Evolutionary conservation across 441 rosid genomes (phyloP).

Genomic region (Euphorbia corollata): DNA sequence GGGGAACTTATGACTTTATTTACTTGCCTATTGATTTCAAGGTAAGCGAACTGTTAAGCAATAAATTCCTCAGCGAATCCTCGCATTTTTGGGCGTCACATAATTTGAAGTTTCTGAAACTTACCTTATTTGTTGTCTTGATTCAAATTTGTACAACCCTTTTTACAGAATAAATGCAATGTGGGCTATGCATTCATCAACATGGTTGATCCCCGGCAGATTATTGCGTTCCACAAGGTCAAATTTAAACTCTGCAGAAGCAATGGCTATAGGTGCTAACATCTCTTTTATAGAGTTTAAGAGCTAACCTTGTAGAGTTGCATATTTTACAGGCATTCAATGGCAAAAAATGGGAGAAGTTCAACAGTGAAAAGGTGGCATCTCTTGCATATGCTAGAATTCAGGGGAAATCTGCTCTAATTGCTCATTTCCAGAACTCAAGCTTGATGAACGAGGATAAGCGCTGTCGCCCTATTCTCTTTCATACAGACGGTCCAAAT

Average conservation of each 20-base stretch:
- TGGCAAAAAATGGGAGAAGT: constrained; percentile 84
- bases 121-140: constrained; percentile 1
- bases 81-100: not conserved
- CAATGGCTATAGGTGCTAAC: not conserved
- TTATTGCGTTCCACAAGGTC: constrained; percentile 61
- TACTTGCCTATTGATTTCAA: constrained; percentile 75
- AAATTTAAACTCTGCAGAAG: constrained; percentile 12
- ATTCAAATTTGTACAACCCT: constrained; percentile 15
- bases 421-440: constrained; percentile 78
- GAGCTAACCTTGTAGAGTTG: constrained; percentile 8
- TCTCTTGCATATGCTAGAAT: constrained; percentile 71
- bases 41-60: constrained; percentile 30
- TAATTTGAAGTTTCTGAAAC: not conserved
- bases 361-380: constrained; percentile 82
- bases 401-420: constrained; percentile 71
- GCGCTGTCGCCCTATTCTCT: constrained; percentile 71
- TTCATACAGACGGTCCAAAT: constrained; percentile 68
- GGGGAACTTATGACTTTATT: constrained; percentile 65
- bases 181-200: constrained; percentile 83
- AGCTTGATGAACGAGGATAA: constrained; percentile 87
- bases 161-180: constrained; percentile 68
- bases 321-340: constrained; percentile 47
- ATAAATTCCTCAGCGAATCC: not conserved
- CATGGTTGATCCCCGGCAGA: constrained; percentile 58
- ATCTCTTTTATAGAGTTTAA: not conserved